Percentiles rank a stretch among this genome's conserved stretches.
Evolutionary conservation across 2,329 filamentous ascomycete genomes (phyloP).

Genomic region (Polytolypa hystricis): DNA sequence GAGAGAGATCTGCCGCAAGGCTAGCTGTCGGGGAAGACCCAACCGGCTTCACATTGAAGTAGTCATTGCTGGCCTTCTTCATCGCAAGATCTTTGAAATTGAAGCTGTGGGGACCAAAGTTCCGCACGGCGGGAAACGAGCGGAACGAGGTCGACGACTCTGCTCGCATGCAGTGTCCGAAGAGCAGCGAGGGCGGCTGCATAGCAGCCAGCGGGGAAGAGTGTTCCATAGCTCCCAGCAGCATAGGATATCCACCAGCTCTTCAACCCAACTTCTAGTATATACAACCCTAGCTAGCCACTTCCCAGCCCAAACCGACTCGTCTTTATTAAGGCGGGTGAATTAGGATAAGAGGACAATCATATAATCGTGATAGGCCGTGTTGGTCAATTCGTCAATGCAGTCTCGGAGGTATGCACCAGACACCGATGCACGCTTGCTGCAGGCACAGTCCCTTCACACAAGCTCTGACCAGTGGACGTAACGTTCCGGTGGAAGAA

Average conservation of each 20-base stretch:
- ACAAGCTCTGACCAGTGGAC: too few species aligned
- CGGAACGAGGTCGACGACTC: constrained; percentile 45
- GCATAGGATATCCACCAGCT: too few species aligned
- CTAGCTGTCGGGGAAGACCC: constrained; percentile 87
- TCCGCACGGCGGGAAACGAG: constrained; percentile 41
- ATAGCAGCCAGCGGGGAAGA: constrained; percentile 91
- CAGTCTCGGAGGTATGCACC: not conserved
- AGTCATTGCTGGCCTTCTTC: constrained; percentile 60
- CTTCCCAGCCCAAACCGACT: not conserved
- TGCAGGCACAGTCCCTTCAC: too few species aligned
- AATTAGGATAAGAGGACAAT: too few species aligned
- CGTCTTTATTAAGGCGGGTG: too few species aligned
- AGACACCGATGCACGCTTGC: not conserved
- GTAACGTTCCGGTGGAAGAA: too few species aligned
- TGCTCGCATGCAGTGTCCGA: constrained; percentile 50
- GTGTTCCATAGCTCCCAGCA: constrained; percentile 60
- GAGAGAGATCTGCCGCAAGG: constrained; percentile 84
- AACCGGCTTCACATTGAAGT: constrained; percentile 68
- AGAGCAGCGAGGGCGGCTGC: constrained; percentile 59
- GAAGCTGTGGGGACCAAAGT: constrained; percentile 54
- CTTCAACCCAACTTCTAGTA: too few species aligned
- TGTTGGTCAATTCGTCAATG: constrained; percentile 1
- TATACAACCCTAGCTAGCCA: not conserved
- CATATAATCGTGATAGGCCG: too few species aligned
- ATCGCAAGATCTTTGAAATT: constrained; percentile 65